A percentile compares a stretch with the other conserved stretches of the same genome.
Conservation (phyloP, 768 basidiomycete species). For the Punctularia strigosozonata region DNA sequence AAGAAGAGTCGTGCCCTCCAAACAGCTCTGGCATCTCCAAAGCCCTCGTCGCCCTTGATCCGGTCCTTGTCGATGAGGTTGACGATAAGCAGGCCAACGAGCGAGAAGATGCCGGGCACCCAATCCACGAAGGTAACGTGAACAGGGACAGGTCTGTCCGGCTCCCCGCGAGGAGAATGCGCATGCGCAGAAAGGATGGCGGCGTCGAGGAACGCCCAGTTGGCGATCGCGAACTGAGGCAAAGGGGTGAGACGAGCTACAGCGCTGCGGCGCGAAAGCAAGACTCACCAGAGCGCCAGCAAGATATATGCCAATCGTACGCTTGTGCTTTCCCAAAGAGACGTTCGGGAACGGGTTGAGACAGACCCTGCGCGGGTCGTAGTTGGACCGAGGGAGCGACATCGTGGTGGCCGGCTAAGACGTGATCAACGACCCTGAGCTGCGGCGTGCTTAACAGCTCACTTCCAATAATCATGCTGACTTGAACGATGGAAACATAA, state of each 20-base stretch:
- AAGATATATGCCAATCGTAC: slow-evolving; percentile 81
- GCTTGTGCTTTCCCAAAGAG: slow-evolving; percentile 62
- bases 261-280: slow-evolving; percentile 2
- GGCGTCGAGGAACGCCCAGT: slow-evolving; percentile 93
- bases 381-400: slow-evolving; percentile 60
- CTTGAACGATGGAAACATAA: no score
- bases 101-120: slow-evolving; percentile 91
- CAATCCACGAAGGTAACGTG: slow-evolving; percentile 93
- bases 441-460: no score
- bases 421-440: no score
- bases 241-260: slow-evolving; percentile 1
- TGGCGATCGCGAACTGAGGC: slow-evolving; percentile 83
- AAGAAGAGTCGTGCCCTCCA: slow-evolving; percentile 86
- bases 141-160: slow-evolving; percentile 55
- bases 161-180: slow-evolving; percentile 58
- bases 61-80: slow-evolving; percentile 93
- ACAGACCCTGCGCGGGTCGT: slow-evolving; percentile 83
- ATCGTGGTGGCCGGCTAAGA: slow-evolving; percentile 23
- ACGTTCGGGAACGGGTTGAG: slow-evolving; percentile 77
- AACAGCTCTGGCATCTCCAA: slow-evolving; percentile 74
- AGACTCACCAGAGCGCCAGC: slow-evolving; percentile 80
- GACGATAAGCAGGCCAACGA: slow-evolving; percentile 86
- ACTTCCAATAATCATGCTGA: no score
- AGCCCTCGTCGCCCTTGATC: slow-evolving; percentile 66
- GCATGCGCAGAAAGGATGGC: slow-evolving; percentile 84